Base-by-base conservation (phyloP, 306 rosid genomes). In the Canavalia gladiata region DNA sequence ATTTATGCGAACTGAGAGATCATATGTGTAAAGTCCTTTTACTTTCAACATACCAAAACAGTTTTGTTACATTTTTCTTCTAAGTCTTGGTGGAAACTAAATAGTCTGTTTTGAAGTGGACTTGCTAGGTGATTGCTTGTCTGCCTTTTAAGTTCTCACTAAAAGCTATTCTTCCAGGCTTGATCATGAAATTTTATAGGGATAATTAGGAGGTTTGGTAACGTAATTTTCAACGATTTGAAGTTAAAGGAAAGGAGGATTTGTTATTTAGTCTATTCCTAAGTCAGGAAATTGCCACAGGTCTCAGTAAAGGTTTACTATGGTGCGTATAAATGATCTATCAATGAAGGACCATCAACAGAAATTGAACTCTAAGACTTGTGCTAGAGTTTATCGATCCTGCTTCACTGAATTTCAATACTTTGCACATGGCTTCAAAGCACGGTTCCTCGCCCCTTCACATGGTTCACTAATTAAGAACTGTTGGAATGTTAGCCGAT, bases 1-100 rank as follows among this genome's bases (percentile, higher is more conserved):
- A 72, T 46, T 67, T 50, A 41, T 57, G 52, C 42, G 66, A 69
- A 79, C 63, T n/a, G 34, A 80, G 55, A 80, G 50, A 80, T 76
- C 68, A 50, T 8, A 51, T 30, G 33, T 72, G 35, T 13, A 28
- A 63, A 80, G 39, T 72, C 71, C 18, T 30, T 51, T 35, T 31
- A 64, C 45, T 50, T 70, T 57, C 45, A 75, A 63, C 43, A 64
- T 57, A 64, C 55, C 58, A 47, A 31, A 31, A 58, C 63, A 79
- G 42, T 63, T 75, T 64, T 72, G 83, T 80, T 81, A 52, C 62
- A 18, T 8, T 77, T 63, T 59, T 11, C 30, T 73, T 5, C 72
- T 28, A 51, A 34, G 52, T 25, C 51, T 25, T 34, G 18, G 28
- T 55, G 51, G 80, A 39, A 66, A 73, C 8, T 75, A 30, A 7